Evolutionary conservation across 768 basidiomycete species (phyloP).

Genomic region (Trametes maxima): DNA sequence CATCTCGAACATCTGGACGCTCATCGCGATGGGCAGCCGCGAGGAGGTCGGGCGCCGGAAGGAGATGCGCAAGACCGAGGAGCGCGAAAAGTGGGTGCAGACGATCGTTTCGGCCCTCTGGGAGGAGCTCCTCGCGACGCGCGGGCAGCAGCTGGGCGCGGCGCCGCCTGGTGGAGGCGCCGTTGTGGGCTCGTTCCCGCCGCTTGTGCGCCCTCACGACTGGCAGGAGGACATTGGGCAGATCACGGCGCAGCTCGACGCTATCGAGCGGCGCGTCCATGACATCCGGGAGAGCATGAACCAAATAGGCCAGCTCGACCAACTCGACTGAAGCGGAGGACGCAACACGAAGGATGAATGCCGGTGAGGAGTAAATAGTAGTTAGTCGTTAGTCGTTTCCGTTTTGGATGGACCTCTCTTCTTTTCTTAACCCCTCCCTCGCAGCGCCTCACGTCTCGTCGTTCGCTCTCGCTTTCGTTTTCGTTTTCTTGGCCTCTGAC

Average conservation of each 20-base stretch:
- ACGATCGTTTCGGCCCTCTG: slow-evolving; percentile 70
- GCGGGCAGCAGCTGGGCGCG: slow-evolving; percentile 39
- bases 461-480: not conserved
- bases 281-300: slow-evolving; percentile 45
- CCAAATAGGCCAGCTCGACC: slow-evolving; percentile 34
- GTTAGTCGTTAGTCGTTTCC: not conserved
- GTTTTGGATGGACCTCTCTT: not conserved
- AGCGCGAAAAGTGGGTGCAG: slow-evolving; percentile 76
- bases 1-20: slow-evolving; percentile 77
- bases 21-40: slow-evolving; percentile 49
- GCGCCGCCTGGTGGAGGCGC: not conserved
- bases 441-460: not conserved
- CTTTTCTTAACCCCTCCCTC: not conserved
- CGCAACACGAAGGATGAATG: not conserved
- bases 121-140: slow-evolving; percentile 59
- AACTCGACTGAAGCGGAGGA: not conserved
- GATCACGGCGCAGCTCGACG: slow-evolving; percentile 54
- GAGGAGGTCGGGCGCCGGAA: slow-evolving; percentile 48
- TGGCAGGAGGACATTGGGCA: slow-evolving; percentile 52
- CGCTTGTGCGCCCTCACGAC: slow-evolving; percentile 23
- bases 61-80: slow-evolving; percentile 57
- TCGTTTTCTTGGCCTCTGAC: not conserved
- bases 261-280: slow-evolving; percentile 57
- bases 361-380: not conserved
- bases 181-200: not conserved